Evolutionary conservation across 495 filamentous ascomycete species (phyloP), one percentile per base, ranked within the genome.

Genomic region (Tuber magnatum): DNA sequence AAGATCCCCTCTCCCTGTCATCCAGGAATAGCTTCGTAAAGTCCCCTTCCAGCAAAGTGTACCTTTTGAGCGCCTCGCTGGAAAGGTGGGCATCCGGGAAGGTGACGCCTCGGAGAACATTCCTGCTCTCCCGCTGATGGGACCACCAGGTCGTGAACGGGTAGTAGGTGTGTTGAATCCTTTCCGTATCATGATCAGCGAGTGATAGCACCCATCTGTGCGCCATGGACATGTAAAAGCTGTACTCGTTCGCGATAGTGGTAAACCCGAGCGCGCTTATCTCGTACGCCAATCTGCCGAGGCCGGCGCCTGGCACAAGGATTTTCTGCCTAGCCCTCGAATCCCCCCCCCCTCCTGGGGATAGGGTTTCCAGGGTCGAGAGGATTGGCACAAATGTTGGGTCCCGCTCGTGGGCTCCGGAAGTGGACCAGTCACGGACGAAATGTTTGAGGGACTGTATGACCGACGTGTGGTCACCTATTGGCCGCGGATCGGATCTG

Each of bases 1-100:
- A 97, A 0, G 80, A 80, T 3, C 86, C 88, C 41, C 84, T 83
- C 70, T 92, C 87, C 28, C 86, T 32, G 28, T 65, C 28, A 24
- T 74, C 65, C 70, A 77, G 46, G 74, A 84, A 84, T 28, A 72
- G 73, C 16, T 72, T 83, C 0, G 85, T 84, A 73, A 87, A 87
- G 74, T 87, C 85, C 8, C 85, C 86, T 71, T 87, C 86, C 46
- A 86, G 79, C 71, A 83, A 71, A 65, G 82, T 68, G 24, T 82
- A 76, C 70, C 73, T 61, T 69, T 75, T 74, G 41, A 80, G 72
- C 16, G 71, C 80, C 14, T 65, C 43, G 48, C 74, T 56, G 28
- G 72, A 75, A 24, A 73, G 70, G 38, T 72, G 43, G 18, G 51
- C 71, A 73, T 83, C 83, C 69, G 86, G 85, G 70, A 87, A 84